These are phyloP conservation scores for Udeniomyces megalosporus DNA, from an alignment of 768 basidiomycete genomes.

Conservation along the genomic window DNA sequence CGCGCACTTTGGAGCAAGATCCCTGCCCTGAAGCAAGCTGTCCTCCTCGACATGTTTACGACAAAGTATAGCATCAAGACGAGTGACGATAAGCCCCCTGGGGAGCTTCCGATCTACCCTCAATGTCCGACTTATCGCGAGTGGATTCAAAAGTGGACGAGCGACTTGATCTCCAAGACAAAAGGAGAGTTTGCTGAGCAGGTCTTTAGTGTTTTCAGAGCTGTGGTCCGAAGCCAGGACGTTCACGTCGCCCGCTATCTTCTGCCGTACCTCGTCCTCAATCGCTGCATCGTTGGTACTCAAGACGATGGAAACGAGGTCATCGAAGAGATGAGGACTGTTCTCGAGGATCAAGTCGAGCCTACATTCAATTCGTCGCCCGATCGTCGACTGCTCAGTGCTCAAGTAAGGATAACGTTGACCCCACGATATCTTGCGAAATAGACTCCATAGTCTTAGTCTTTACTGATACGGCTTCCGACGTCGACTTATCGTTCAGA, in stretches of 20 bases:
- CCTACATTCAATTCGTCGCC: conserved; percentile 40
- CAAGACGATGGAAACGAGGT: conserved; percentile 45
- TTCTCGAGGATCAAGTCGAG: conserved; percentile 74
- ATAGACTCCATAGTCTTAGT: background rate
- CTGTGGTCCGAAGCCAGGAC: conserved; percentile 62
- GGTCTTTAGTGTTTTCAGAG: conserved; percentile 65
- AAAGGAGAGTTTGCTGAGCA: conserved; percentile 35
- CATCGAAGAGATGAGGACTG: conserved; percentile 55
- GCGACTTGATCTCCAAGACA: conserved; percentile 49
- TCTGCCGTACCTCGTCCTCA: conserved; percentile 78
- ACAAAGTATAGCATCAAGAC: conserved; percentile 15
- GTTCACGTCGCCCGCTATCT: conserved; percentile 84
- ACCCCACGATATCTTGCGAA: background rate
- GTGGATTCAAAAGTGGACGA: conserved; percentile 85
- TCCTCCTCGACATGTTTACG: conserved; percentile 34
- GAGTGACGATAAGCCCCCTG: background rate
- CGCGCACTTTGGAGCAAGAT: conserved; percentile 62
- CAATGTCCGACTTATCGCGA: conserved; percentile 69
- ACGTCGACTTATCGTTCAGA: conserved; percentile 42
- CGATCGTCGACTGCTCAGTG: conserved; percentile 76
- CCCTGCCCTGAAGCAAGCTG: conserved; percentile 41
- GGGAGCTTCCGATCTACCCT: conserved; percentile 59
- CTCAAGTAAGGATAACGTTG: too few species aligned
- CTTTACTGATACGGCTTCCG: background rate
- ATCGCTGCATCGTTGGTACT: conserved; percentile 63